Evolutionary conservation across 768 basidiomycete species (phyloP).

Genomic region (Pulveroboletus frians): DNA sequence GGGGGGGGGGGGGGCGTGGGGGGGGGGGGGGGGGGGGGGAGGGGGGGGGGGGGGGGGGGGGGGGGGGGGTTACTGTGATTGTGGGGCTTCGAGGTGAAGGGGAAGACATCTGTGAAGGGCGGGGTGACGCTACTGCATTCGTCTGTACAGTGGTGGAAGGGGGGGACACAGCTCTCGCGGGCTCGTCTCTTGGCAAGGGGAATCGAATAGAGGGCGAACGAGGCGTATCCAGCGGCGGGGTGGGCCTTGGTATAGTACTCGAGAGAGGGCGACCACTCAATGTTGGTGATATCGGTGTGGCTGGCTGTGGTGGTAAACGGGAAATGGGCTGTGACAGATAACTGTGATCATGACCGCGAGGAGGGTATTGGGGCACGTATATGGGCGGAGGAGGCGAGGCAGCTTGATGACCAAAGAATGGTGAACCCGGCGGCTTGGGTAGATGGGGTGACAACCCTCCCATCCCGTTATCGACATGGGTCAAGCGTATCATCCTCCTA

Average conservation of each 20-base stretch:
- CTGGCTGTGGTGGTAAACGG: background rate
- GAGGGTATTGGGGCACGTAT: constrained; percentile 7
- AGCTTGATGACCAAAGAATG: background rate
- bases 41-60: too few relatives aligned
- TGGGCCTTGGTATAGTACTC: background rate
- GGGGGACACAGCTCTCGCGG: background rate
- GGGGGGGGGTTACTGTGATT: too few relatives aligned
- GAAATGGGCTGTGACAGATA: background rate
- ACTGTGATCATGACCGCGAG: background rate
- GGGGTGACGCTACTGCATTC: background rate
- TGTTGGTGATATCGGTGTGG: background rate
- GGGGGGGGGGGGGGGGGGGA: too few relatives aligned
- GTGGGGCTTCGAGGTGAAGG: background rate
- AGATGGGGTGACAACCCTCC: background rate
- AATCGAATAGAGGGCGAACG: constrained; percentile 3
- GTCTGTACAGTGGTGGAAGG: background rate
- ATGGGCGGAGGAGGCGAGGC: background rate
- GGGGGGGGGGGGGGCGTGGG: too few relatives aligned
- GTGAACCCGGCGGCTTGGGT: background rate
- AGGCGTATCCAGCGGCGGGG: constrained; percentile 1
- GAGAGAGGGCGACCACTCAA: background rate
- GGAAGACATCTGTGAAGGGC: background rate
- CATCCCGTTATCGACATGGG: background rate
- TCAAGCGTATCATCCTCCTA: background rate
- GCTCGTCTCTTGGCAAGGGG: background rate